phyloP scores from a whole-genome alignment of 805 yeast genomes.

The Saturnispora dispora region DNA sequence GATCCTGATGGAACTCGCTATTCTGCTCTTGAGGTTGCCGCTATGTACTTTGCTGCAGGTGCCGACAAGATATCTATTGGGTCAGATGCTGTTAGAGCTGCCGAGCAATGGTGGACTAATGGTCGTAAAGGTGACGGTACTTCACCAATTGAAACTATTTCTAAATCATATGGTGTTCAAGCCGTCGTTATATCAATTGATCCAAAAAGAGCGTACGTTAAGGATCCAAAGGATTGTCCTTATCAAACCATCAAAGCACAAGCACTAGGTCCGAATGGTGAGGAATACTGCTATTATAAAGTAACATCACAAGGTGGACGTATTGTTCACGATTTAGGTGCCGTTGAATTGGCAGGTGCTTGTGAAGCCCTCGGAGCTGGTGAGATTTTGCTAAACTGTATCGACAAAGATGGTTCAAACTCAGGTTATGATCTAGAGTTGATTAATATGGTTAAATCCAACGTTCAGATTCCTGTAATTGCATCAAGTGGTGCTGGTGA shows the following conservation, averaged over 20 bases:
- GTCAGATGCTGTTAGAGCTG: conserved; percentile 91
- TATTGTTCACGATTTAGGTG: conserved; percentile 80
- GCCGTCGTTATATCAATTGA: conserved; percentile 99
- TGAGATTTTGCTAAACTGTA: conserved; percentile 85
- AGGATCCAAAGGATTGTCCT: conserved; percentile 45
- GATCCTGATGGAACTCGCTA: conserved; percentile 76
- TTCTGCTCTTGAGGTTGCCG: conserved; percentile 86
- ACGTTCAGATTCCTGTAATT: conserved; percentile 84
- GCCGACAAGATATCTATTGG: conserved; percentile 98
- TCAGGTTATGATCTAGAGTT: conserved; percentile 89
- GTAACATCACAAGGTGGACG: conserved; percentile 97
- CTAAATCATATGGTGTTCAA: conserved; percentile 87
- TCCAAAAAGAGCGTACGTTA: conserved; percentile 81
- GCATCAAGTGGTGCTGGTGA: conserved; percentile 97
- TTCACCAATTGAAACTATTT: conserved; percentile 88
- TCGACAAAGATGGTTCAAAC: conserved; percentile 95
- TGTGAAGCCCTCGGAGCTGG: conserved; percentile 96
- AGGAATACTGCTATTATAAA: conserved; percentile 84
- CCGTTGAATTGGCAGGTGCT: conserved; percentile 77
- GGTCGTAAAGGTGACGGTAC: conserved; percentile 56
- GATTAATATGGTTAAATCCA: conserved; percentile 63
- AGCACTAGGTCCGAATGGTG: conserved; percentile 80
- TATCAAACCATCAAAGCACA: conserved; percentile 58
- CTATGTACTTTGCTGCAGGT: conserved; percentile 87
- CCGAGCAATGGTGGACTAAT: conserved; percentile 63